phyloP scores from a whole-genome alignment of 495 filamentous ascomycete genomes.

The Extremus antarcticus region DNA sequence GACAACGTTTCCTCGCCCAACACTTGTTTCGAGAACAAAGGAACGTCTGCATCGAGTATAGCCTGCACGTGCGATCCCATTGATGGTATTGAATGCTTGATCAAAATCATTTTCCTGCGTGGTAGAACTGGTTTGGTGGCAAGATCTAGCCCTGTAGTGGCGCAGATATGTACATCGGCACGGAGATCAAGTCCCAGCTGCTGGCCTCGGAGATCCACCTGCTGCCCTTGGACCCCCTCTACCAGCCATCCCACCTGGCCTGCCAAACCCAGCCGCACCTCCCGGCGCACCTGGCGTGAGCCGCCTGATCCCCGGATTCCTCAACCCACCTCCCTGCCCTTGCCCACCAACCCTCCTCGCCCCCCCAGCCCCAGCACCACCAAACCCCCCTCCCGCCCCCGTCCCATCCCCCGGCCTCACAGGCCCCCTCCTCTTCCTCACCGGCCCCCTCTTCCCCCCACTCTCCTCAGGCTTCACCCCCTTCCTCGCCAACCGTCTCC shows the following conservation, averaged over 20 bases:
- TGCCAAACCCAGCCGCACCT: not conserved
- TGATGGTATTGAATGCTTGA: not conserved
- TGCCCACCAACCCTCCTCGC: not conserved
- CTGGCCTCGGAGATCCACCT: not conserved
- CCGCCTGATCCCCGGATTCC: not conserved
- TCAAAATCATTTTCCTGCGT: too few relatives aligned
- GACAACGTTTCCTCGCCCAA: not conserved
- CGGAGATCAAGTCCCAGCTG: too few relatives aligned
- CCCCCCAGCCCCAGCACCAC: not conserved
- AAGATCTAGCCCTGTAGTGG: too few relatives aligned
- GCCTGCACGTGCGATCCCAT: not conserved
- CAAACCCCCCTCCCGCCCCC: not conserved
- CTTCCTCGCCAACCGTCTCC: not conserved
- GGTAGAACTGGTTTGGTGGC: too few relatives aligned
- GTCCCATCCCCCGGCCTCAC: not conserved
- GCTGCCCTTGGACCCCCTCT: not conserved
- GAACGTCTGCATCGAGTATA: not conserved
- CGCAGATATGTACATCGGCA: too few relatives aligned
- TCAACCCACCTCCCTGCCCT: too few relatives aligned
- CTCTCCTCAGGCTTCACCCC: not conserved
- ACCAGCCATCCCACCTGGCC: not conserved
- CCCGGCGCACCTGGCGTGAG: not conserved
- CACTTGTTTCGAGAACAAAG: not conserved
- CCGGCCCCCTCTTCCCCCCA: not conserved
- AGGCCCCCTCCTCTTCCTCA: constrained; percentile 2